Evolutionary conservation across 768 basidiomycete species (phyloP).

Genomic region (Zangia roseola): DNA sequence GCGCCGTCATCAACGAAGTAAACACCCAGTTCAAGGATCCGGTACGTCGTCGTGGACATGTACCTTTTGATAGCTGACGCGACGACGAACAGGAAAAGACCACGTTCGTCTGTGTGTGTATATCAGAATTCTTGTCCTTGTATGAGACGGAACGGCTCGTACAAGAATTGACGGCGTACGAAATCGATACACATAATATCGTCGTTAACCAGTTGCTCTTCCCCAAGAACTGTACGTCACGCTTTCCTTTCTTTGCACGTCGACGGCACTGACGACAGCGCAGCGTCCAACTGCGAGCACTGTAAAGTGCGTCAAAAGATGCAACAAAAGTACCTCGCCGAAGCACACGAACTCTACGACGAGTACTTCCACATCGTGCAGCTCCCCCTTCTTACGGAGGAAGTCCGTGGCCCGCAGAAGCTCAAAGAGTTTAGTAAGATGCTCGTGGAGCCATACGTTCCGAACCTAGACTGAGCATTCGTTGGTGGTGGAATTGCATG

Average conservation of each 20-base stretch:
- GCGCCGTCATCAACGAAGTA: conserved; percentile 95
- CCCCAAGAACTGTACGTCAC: conserved; percentile 78
- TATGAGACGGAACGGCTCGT: conserved; percentile 99
- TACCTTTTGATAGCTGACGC: neutral
- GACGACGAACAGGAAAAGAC: conserved; percentile 77
- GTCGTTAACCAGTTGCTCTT: conserved; percentile 97
- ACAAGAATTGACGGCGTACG: conserved; percentile 90
- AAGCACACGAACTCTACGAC: conserved; percentile 96
- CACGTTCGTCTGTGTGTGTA: conserved; percentile 97
- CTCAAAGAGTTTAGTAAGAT: conserved; percentile 91
- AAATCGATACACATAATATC: conserved; percentile 98
- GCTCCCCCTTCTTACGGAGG: conserved; percentile 92
- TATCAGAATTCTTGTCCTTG: conserved; percentile 95
- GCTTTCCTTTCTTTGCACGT: neutral
- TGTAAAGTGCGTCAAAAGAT: conserved; percentile 93
- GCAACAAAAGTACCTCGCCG: conserved; percentile 97
- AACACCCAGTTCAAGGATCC: conserved; percentile 99
- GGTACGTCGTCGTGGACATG: conserved; percentile 43
- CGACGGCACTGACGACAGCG: neutral
- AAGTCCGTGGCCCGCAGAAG: conserved; percentile 94
- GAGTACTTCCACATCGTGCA: conserved; percentile 98
- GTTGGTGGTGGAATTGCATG: neutral
- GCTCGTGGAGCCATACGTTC: conserved; percentile 79
- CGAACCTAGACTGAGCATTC: conserved; percentile 31
- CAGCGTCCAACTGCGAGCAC: conserved; percentile 93